phyloP scores from a whole-genome alignment of 2,329 filamentous ascomycete species.

The Cladosporium sp. region DNA sequence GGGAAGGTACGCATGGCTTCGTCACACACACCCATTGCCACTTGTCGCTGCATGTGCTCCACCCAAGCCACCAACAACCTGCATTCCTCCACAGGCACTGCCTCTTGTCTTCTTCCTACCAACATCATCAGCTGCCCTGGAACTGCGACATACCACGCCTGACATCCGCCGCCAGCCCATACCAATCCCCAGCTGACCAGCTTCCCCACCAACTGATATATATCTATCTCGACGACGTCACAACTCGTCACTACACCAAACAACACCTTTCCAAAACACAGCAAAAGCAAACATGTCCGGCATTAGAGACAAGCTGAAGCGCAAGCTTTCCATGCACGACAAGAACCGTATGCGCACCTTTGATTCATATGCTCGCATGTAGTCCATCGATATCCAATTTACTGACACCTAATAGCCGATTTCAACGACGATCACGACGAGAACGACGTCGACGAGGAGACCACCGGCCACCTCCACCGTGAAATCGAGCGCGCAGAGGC shows the following conservation, averaged over 20 bases:
- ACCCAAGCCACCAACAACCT: neutral
- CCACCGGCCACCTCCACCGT: conserved; percentile 38
- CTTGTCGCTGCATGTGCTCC: conserved; percentile 1
- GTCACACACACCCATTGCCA: conserved; percentile 2
- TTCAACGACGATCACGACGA: conserved; percentile 34
- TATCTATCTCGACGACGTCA: conserved; percentile 7
- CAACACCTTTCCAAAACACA: conserved; percentile 4
- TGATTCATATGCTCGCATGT: neutral
- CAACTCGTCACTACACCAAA: conserved; percentile 1
- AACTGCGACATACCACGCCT: conserved; percentile 4
- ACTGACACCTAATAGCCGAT: conserved; percentile 27
- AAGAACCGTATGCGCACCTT: conserved; percentile 34
- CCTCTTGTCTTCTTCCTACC: neutral
- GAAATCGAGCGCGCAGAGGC: conserved; percentile 38
- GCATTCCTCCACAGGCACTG: conserved; percentile 3
- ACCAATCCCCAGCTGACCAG: neutral
- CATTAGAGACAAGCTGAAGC: conserved; percentile 40
- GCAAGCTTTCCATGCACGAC: conserved; percentile 40
- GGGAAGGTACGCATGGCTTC: conserved; percentile 8
- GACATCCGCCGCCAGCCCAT: neutral
- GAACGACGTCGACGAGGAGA: conserved; percentile 41
- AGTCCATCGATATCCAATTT: neutral
- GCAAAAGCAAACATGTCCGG: conserved; percentile 31
- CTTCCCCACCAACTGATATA: conserved; percentile 5
- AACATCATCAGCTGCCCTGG: conserved; percentile 18